Evolutionary conservation across 352 stramenopile genomes (phyloP).

Genomic region (Globisporangium iwayamae): DNA sequence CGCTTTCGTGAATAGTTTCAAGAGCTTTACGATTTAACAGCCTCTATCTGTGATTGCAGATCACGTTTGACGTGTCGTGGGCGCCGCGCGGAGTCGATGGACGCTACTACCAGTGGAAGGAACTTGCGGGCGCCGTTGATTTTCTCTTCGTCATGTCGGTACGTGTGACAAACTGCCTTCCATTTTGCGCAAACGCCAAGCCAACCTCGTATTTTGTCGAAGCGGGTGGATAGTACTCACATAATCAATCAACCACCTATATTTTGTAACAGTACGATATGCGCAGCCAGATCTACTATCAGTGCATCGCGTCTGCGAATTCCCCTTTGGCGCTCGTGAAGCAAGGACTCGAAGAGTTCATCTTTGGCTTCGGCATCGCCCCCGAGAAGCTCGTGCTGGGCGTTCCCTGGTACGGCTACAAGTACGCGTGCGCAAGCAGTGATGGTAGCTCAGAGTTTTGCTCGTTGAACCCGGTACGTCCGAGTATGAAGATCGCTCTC

Average conservation of each 20-base stretch:
- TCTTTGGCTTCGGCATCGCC: constrained; percentile 50
- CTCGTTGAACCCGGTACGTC: constrained; percentile 23
- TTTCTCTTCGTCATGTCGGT: constrained; percentile 91
- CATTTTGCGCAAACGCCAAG: no score
- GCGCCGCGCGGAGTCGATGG: constrained; percentile 72
- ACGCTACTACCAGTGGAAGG: constrained; percentile 80
- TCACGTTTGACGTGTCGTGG: constrained; percentile 84
- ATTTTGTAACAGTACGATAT: constrained; percentile 81
- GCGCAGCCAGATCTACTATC: constrained; percentile 89
- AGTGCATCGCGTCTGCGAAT: constrained; percentile 85
- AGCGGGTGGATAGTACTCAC: background rate
- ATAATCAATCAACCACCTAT: background rate
- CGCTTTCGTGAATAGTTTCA: background rate
- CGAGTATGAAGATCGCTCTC: background rate
- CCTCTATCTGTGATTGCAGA: constrained; percentile 24
- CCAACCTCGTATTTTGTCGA: background rate
- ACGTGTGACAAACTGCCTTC: constrained; percentile 3
- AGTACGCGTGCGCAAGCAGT: constrained; percentile 57
- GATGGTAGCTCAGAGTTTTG: constrained; percentile 20
- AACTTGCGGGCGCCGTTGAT: constrained; percentile 61
- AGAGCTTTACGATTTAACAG: no score
- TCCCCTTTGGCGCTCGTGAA: constrained; percentile 67
- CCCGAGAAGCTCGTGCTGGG: constrained; percentile 85
- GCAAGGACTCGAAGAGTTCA: constrained; percentile 75
- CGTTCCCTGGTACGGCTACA: constrained; percentile 91